Conservation (phyloP, 176 grass and related monocot genomes). For the Urochloa ruziziensis region DNA sequence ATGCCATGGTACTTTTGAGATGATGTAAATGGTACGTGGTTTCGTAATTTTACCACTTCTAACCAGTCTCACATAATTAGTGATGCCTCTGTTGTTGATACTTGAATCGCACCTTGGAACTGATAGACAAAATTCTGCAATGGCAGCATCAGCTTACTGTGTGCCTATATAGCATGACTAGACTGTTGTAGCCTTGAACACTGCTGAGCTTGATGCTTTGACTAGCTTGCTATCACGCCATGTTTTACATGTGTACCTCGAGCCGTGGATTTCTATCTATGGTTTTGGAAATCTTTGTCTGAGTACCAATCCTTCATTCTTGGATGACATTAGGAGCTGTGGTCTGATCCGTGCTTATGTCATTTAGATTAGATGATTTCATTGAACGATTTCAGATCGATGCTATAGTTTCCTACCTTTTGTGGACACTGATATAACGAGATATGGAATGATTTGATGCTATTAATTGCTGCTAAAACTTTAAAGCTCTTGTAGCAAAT, state of each 20-base stretch:
- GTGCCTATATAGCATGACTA: neutral
- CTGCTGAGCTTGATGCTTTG: neutral
- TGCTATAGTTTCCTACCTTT: neutral
- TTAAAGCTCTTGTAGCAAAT: conserved; percentile 9
- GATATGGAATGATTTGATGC: neutral
- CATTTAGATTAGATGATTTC: conserved; percentile 17
- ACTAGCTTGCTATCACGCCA: neutral
- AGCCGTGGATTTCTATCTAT: neutral
- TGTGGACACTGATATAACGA: neutral
- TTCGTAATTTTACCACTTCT: neutral
- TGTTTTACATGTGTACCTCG: neutral
- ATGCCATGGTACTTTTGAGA: neutral
- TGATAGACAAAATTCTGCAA: neutral
- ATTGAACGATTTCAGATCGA: conserved; percentile 3
- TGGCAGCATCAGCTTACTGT: neutral
- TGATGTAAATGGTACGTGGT: neutral
- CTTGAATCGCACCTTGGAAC: neutral
- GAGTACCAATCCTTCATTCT: neutral
- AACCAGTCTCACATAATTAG: neutral
- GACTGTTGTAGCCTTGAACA: neutral
- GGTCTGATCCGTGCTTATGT: neutral
- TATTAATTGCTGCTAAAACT: neutral
- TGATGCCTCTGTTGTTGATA: neutral
- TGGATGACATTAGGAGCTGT: neutral
- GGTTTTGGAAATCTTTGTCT: neutral